Conservation (phyloP, 2,329 filamentous ascomycete species). For the Colletotrichum sp. region DNA sequence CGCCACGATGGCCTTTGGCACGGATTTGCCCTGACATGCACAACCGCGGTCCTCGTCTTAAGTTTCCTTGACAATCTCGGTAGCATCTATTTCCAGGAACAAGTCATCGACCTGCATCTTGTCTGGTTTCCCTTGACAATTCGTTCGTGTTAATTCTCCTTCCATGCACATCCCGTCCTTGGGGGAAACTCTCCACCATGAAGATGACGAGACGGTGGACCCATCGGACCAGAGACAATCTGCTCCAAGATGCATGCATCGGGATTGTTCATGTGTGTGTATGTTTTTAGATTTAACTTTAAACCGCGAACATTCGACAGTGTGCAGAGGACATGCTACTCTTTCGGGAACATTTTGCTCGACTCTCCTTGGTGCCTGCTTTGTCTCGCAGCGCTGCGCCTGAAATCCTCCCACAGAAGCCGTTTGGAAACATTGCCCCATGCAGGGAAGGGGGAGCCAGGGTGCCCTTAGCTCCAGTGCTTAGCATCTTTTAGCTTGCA, state of each 20-base stretch:
- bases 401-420: neutral
- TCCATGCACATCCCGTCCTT: neutral
- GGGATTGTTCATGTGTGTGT: neutral
- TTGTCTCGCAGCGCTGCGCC: neutral
- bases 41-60: neutral
- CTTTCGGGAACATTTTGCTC: neutral
- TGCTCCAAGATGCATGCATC: neutral
- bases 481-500: neutral
- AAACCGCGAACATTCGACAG: neutral
- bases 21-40: neutral
- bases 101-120: neutral
- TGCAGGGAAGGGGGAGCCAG: neutral
- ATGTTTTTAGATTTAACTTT: neutral
- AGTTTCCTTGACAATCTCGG: constrained; percentile 5
- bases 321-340: neutral
- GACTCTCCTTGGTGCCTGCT: neutral
- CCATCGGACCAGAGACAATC: neutral
- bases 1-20: neutral
- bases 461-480: neutral
- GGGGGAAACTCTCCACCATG: neutral
- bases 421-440: constrained; percentile 7
- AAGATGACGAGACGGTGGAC: neutral
- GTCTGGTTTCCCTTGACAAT: neutral
- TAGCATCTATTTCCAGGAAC: neutral
- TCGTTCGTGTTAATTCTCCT: neutral